Conservation (phyloP, 441 rosid species). For the Flueggea neowawraea region DNA sequence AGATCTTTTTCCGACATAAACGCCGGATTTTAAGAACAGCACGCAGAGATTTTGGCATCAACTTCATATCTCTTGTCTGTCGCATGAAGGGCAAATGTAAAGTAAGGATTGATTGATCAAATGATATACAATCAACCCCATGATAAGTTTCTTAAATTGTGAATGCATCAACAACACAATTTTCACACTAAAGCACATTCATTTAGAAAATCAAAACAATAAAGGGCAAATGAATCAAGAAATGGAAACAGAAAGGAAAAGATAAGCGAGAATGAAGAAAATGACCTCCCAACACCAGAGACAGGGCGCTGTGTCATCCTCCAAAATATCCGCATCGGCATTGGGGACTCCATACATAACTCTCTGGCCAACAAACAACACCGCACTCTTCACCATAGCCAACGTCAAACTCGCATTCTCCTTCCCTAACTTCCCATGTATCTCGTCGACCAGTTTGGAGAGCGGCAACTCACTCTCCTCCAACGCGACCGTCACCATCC, state of each 20-base stretch:
- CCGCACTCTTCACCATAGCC: constrained; percentile 55
- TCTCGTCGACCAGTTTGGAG: constrained; percentile 53
- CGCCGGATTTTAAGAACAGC: constrained; percentile 59
- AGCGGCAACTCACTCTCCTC: constrained; percentile 73
- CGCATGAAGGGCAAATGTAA: too few species aligned
- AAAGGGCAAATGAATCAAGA: not conserved
- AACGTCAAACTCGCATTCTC: constrained; percentile 21
- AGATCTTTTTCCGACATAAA: constrained; percentile 73
- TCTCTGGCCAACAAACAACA: constrained; percentile 71
- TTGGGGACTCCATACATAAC: constrained; percentile 63
- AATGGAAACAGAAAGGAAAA: not conserved
- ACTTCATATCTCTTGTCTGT: constrained; percentile 74
- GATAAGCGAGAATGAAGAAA: too few species aligned
- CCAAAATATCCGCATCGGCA: constrained; percentile 74
- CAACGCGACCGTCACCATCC: constrained; percentile 52
- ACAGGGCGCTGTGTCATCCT: constrained; percentile 52
- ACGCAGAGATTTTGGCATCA: constrained; percentile 59
- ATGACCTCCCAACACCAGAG: constrained; percentile 99
- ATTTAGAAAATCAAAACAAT: not conserved
- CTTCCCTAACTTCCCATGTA: constrained; percentile 27
- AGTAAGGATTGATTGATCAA: not conserved
- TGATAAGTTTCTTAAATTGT: too few species aligned
- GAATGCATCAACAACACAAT: too few species aligned
- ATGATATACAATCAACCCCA: not conserved
- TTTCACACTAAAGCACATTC: too few species aligned